Conservation (phyloP, 2,329 filamentous ascomycete genomes). For the Leptographium lundbergii region DNA sequence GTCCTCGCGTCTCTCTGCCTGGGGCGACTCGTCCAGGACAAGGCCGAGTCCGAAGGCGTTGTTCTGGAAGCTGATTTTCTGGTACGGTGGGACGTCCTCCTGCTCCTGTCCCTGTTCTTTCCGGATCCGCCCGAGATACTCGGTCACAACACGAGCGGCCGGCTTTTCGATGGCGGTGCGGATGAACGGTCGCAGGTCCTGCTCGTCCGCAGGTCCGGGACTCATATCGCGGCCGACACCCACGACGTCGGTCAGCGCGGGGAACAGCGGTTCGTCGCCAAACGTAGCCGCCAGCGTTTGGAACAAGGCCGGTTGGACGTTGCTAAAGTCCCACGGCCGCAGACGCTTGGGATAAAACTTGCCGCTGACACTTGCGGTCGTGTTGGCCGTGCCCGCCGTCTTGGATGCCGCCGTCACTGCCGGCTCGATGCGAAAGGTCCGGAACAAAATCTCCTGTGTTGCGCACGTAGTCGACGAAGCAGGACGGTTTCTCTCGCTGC, state of each 20-base stretch:
- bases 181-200: constrained; percentile 4
- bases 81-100: too few species aligned
- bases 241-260: background rate
- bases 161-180: constrained; percentile 5
- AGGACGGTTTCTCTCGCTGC: background rate
- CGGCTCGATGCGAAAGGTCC: background rate
- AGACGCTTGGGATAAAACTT: constrained; percentile 2
- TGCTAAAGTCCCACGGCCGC: constrained; percentile 1
- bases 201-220: background rate
- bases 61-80: constrained; percentile 1
- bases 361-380: background rate
- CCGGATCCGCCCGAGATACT: background rate
- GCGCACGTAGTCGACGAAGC: background rate
- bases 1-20: background rate
- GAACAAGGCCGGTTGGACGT: background rate
- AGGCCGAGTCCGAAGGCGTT: background rate
- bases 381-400: background rate
- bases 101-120: background rate
- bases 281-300: background rate
- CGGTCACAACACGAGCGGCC: background rate
- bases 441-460: background rate
- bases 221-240: background rate
- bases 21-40: background rate
- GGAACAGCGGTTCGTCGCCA: background rate
- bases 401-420: background rate